These are phyloP conservation scores for Chernovozyma sophiae-reginae DNA, from an alignment of 1,139 yeast species.

Conservation along the genomic window DNA sequence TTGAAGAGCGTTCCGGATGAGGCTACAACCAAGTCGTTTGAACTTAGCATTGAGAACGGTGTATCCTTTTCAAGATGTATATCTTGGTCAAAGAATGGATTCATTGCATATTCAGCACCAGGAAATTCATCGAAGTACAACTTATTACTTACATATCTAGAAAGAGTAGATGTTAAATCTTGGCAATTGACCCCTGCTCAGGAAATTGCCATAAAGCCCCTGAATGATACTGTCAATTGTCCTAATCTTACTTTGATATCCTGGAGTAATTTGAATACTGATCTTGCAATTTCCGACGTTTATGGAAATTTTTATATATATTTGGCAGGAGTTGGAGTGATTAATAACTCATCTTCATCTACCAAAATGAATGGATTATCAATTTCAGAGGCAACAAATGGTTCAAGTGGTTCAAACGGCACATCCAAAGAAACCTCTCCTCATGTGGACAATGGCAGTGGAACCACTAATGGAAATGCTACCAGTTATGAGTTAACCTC, in stretches of 20 bases:
- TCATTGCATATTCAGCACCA: slow-evolving; percentile 55
- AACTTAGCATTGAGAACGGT: not conserved
- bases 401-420: not conserved
- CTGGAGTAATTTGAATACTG: slow-evolving; percentile 54
- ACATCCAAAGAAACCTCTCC: slow-evolving; percentile 1
- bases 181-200: slow-evolving; percentile 66
- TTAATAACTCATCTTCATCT: slow-evolving; percentile 3
- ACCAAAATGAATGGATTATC: slow-evolving; percentile 2
- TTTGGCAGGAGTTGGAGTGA: slow-evolving; percentile 41
- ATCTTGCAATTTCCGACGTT: slow-evolving; percentile 47
- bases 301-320: slow-evolving; percentile 49
- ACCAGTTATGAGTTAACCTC: slow-evolving; percentile 42
- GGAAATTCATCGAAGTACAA: slow-evolving; percentile 20
- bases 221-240: slow-evolving; percentile 28
- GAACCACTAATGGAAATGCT: not conserved
- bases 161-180: slow-evolving; percentile 55
- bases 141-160: slow-evolving; percentile 55
- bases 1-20: not conserved
- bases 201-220: slow-evolving; percentile 33
- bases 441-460: not conserved
- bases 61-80: slow-evolving; percentile 19
- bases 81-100: slow-evolving; percentile 76
- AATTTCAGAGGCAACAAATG: not conserved
- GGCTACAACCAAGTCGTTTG: too few species aligned
- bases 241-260: slow-evolving; percentile 21